Percentiles rank a stretch among this genome's conserved stretches.
phyloP scores from a whole-genome alignment of 2,329 filamentous ascomycete genomes.

The Lecanicillium sp. region DNA sequence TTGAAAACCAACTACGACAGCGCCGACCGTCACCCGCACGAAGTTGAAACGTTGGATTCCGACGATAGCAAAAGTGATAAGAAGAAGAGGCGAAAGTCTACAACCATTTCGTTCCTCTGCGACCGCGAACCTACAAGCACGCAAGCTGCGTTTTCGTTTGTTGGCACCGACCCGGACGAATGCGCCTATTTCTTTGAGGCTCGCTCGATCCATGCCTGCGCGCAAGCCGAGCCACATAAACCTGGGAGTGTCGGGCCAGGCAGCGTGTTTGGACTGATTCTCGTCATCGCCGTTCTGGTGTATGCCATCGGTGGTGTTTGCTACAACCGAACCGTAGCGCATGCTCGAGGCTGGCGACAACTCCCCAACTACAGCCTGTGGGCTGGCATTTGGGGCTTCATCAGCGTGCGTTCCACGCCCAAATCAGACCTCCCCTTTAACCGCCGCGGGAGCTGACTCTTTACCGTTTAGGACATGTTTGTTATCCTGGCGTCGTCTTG shows the following conservation, averaged over 20 bases:
- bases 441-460: slow-evolving; percentile 18
- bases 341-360: slow-evolving; percentile 92
- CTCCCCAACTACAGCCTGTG: slow-evolving; percentile 90
- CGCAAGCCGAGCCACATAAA: slow-evolving; percentile 58
- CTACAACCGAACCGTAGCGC: slow-evolving; percentile 89
- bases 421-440: slow-evolving; percentile 22
- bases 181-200: slow-evolving; percentile 96
- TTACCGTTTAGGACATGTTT: slow-evolving; percentile 49
- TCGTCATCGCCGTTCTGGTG: slow-evolving; percentile 65
- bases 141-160: slow-evolving; percentile 68
- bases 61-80: slow-evolving; percentile 23
- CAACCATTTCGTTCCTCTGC: slow-evolving; percentile 88
- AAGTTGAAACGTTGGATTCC: slow-evolving; percentile 15
- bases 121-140: slow-evolving; percentile 68
- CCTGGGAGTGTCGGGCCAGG: slow-evolving; percentile 62
- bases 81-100: slow-evolving; percentile 55
- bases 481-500: slow-evolving; percentile 63
- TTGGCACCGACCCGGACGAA: slow-evolving; percentile 74
- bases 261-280: slow-evolving; percentile 82
- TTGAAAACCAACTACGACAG: slow-evolving; percentile 22
- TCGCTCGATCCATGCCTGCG: slow-evolving; percentile 75
- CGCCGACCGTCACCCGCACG: neutral
- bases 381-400: slow-evolving; percentile 77
- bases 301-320: slow-evolving; percentile 90
- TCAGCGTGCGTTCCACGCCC: slow-evolving; percentile 48